Percentiles rank a stretch among this genome's conserved stretches.
phyloP scores from a whole-genome alignment of 2,329 filamentous ascomycete species.

The Dactylellina haptotyla region DNA sequence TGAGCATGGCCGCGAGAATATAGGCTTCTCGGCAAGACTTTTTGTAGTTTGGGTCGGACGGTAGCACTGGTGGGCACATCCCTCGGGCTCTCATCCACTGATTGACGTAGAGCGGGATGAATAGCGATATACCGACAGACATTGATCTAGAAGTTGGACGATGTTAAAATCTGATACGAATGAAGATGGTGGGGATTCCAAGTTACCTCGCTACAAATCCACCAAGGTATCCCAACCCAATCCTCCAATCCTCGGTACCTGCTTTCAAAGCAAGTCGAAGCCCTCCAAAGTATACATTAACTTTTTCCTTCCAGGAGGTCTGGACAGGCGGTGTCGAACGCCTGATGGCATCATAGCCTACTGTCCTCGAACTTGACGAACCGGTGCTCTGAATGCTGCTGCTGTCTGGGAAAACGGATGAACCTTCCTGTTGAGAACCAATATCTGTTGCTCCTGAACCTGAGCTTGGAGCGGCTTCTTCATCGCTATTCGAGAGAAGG shows the following conservation, averaged over 20 bases:
- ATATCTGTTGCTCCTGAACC: neutral
- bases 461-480: conserved; percentile 20
- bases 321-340: neutral
- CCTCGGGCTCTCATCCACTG: conserved; percentile 85
- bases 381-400: conserved; percentile 33
- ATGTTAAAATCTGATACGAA: neutral
- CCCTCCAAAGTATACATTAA: conserved; percentile 30
- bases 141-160: conserved; percentile 74
- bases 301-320: conserved; percentile 10
- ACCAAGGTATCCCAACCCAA: conserved; percentile 87
- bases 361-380: conserved; percentile 6
- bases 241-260: conserved; percentile 61
- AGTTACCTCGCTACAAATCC: conserved; percentile 75
- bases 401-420: conserved; percentile 17
- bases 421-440: conserved; percentile 32
- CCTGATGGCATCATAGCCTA: conserved; percentile 14
- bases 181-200: neutral
- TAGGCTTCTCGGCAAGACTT: conserved; percentile 87
- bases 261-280: conserved; percentile 45
- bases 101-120: conserved; percentile 92
- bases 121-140: conserved; percentile 92
- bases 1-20: conserved; percentile 78
- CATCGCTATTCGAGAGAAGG: conserved; percentile 5
- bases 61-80: conserved; percentile 76
- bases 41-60: conserved; percentile 76